Conservation (phyloP, 73 alveolate species). For the Paramecium sonneborni region DNA sequence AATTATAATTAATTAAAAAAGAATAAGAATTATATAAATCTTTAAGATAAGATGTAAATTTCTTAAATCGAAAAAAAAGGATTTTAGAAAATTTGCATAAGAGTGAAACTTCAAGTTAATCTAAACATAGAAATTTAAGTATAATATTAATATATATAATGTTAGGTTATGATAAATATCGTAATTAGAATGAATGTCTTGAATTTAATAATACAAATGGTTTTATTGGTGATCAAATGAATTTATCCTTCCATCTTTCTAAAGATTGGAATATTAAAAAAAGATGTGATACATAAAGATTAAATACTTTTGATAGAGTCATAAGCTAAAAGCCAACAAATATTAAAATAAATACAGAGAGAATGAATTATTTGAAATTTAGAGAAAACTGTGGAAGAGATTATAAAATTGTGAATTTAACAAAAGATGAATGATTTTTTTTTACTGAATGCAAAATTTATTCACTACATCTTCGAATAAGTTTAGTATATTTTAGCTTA, state of each 20-base stretch:
- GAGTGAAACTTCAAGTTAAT: neutral
- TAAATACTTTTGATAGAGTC: neutral
- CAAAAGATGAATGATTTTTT: neutral
- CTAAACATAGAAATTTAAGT: neutral
- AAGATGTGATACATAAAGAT: neutral
- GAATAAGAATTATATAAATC: neutral
- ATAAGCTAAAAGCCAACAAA: neutral
- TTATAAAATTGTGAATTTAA: neutral
- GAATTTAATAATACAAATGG: neutral
- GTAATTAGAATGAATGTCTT: neutral
- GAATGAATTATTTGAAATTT: neutral
- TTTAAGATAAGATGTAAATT: neutral
- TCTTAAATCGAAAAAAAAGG: neutral
- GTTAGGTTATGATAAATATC: neutral
- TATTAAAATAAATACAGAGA: neutral
- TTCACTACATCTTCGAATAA: slow-evolving; percentile 16
- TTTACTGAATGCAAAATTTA: neutral
- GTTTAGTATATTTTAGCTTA: slow-evolving; percentile 19
- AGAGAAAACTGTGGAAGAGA: neutral
- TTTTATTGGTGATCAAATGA: neutral
- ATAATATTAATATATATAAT: too few species aligned
- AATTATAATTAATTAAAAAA: neutral
- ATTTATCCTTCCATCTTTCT: neutral
- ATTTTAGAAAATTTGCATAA: neutral
- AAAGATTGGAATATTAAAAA: neutral